These are phyloP conservation scores for Prunus kanzakura DNA, from an alignment of 306 rosid species.

Conservation along the genomic window DNA sequence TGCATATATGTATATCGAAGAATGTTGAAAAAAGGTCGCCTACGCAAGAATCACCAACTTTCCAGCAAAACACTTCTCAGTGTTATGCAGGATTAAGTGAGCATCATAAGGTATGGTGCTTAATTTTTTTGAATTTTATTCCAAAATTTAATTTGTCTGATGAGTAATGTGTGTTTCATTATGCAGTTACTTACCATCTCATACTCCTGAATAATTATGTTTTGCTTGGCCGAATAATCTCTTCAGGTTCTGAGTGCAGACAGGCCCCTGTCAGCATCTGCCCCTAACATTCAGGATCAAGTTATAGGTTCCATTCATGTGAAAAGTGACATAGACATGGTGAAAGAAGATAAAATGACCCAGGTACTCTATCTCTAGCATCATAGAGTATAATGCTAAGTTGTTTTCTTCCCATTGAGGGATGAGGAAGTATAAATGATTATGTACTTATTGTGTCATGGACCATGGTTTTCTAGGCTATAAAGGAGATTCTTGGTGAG, in stretches of 20 bases:
- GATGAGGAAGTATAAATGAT: constrained; percentile 4
- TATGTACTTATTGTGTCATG: constrained; percentile 8
- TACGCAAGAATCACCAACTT: constrained; percentile 28
- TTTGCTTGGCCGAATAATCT: constrained; percentile 13
- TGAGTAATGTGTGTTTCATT: background rate
- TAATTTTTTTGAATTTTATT: background rate
- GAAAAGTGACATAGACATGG: constrained; percentile 35
- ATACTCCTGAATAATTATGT: background rate
- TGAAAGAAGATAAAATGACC: constrained; percentile 56
- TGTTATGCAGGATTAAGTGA: constrained; percentile 27
- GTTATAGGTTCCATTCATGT: constrained; percentile 30
- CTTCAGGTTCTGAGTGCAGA: constrained; percentile 41
- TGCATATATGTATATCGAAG: constrained; percentile 49
- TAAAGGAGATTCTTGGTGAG: constrained; percentile 68
- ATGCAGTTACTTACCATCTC: background rate
- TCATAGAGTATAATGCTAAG: background rate
- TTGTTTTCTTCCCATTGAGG: constrained; percentile 10
- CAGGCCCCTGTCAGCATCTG: constrained; percentile 27
- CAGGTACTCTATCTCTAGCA: constrained; percentile 43
- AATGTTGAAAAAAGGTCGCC: constrained; percentile 29
- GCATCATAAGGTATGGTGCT: constrained; percentile 47
- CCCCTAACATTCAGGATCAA: constrained; percentile 26
- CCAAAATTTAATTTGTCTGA: background rate
- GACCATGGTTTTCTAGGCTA: constrained; percentile 49
- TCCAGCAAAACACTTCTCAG: constrained; percentile 35